Conservation (phyloP, 1,139 yeast genomes). For the Meyerozyma carpophila region DNA sequence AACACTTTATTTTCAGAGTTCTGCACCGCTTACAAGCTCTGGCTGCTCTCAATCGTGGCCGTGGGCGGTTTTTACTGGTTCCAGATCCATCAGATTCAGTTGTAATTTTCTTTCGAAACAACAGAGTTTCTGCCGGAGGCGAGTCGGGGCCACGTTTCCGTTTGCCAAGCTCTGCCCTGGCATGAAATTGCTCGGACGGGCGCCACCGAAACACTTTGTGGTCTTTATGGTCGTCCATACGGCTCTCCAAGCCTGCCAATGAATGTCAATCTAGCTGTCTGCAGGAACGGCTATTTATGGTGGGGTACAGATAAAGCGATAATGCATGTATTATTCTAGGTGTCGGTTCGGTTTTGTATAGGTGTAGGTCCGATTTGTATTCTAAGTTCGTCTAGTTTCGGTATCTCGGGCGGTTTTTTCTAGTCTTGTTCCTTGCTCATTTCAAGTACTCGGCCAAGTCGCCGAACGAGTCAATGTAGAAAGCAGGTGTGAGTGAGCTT, state of each 20-base stretch:
- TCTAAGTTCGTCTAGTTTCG: not conserved
- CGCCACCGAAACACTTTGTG: not conserved
- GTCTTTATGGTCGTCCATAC: not conserved
- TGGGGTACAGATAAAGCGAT: too few species aligned
- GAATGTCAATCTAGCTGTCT: too few species aligned
- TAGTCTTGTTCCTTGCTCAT: not conserved
- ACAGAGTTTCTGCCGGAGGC: not conserved
- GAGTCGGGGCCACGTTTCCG: not conserved
- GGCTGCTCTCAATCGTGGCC: constrained; percentile 5
- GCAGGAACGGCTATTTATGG: too few species aligned
- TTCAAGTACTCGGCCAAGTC: constrained; percentile 11
- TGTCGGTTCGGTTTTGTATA: too few species aligned
- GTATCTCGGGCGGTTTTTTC: not conserved
- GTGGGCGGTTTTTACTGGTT: not conserved
- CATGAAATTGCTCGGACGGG: not conserved
- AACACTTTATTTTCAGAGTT: constrained; percentile 11
- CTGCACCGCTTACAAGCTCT: constrained; percentile 14
- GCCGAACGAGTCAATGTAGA: constrained; percentile 27
- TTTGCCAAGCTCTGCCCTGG: not conserved
- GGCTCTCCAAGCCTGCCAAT: not conserved
- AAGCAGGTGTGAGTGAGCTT: constrained; percentile 23
- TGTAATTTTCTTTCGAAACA: not conserved
- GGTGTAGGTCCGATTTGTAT: not conserved
- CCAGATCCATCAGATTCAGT: not conserved
- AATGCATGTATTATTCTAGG: too few species aligned